phyloP scores from a whole-genome alignment of 768 basidiomycete species.

The Mycena venus region DNA sequence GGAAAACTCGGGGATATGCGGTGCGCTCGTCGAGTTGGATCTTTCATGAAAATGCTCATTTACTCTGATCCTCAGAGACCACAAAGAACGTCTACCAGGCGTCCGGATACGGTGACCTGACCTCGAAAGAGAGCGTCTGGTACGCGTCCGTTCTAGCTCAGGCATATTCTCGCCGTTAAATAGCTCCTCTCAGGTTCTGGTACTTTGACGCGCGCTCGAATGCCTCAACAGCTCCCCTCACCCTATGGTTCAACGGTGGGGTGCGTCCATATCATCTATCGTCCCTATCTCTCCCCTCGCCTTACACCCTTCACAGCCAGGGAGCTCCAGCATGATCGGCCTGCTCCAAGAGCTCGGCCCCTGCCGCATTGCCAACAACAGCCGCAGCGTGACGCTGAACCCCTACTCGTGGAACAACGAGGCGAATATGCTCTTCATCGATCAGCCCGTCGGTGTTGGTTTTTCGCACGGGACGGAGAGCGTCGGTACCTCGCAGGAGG shows the following conservation, averaged over 20 bases:
- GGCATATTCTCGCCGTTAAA: neutral
- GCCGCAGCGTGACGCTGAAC: constrained; percentile 61
- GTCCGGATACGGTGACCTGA: constrained; percentile 59
- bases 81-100: constrained; percentile 53
- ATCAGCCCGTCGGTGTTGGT: constrained; percentile 75
- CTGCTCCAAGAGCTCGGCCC: constrained; percentile 85
- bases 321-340: constrained; percentile 71
- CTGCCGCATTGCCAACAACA: constrained; percentile 73
- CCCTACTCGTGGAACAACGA: constrained; percentile 71
- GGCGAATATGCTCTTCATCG: constrained; percentile 72
- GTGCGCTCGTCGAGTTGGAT: no score
- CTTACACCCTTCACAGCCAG: constrained; percentile 61
- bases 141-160: constrained; percentile 23
- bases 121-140: constrained; percentile 54
- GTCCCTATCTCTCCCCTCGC: neutral
- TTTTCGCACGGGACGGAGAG: constrained; percentile 69
- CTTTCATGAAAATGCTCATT: no score
- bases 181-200: constrained; percentile 57
- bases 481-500: constrained; percentile 65
- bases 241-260: constrained; percentile 59
- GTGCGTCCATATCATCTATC: no score
- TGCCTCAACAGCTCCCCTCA: constrained; percentile 53
- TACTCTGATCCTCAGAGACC: constrained; percentile 11
- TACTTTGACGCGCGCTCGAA: constrained; percentile 59
- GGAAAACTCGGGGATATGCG: constrained; percentile 21